Evolutionary conservation across 2,329 filamentous ascomycete species (phyloP).

Genomic region (Pezicula radicicola): DNA sequence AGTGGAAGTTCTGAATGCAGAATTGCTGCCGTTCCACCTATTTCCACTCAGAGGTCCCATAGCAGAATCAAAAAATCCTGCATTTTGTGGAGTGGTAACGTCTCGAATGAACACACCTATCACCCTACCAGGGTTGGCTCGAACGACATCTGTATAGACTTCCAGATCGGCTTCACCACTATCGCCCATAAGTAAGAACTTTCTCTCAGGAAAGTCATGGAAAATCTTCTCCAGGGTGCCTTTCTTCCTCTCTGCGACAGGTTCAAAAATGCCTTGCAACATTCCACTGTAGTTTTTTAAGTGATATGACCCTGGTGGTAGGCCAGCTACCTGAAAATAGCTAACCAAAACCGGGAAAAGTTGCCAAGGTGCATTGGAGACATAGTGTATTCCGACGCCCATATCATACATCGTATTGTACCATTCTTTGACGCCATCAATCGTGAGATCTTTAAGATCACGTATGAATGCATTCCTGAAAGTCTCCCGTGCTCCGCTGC

Average conservation of each 20-base stretch:
- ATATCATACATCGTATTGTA: conserved; percentile 74
- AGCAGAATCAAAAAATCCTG: conserved; percentile 70
- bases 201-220: conserved; percentile 82
- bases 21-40: conserved; percentile 10
- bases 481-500: conserved; percentile 83
- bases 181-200: conserved; percentile 89
- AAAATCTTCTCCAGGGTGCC: conserved; percentile 82
- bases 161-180: conserved; percentile 96
- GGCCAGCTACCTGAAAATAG: conserved; percentile 75
- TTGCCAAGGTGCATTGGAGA: conserved; percentile 99
- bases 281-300: conserved; percentile 96
- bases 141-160: conserved; percentile 90
- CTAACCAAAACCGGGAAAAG: conserved; percentile 84
- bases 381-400: conserved; percentile 90
- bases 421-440: conserved; percentile 89
- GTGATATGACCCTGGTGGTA: conserved; percentile 88
- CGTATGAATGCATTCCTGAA: conserved; percentile 95
- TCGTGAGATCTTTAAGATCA: conserved; percentile 74
- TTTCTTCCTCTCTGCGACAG: conserved; percentile 92
- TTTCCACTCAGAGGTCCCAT: conserved; percentile 26
- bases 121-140: conserved; percentile 79
- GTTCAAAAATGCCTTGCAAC: conserved; percentile 97
- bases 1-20: conserved; percentile 11
- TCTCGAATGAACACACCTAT: conserved; percentile 89
- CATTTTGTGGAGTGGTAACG: conserved; percentile 75